These are phyloP conservation scores for Fusarium domesticum DNA, from an alignment of 2,329 filamentous ascomycete genomes.

Conservation along the genomic window DNA sequence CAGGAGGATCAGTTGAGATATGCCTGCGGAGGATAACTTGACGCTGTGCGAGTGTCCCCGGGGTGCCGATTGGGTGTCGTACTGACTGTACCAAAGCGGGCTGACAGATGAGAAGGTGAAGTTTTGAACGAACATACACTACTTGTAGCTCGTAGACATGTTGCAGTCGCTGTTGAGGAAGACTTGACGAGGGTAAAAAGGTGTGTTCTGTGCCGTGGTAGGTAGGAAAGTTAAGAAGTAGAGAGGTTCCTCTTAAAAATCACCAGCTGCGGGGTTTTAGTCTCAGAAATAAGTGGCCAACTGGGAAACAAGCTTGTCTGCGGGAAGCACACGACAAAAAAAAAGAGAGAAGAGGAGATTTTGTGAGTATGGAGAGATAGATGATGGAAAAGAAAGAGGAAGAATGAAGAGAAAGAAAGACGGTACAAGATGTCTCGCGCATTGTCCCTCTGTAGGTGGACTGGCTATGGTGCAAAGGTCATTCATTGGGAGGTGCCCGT, in stretches of 20 bases:
- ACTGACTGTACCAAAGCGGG: background rate
- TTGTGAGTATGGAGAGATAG: background rate
- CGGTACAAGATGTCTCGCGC: background rate
- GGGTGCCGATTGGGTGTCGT: background rate
- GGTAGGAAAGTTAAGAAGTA: background rate
- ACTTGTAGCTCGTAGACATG: background rate
- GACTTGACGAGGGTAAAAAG: background rate
- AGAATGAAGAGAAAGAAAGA: background rate
- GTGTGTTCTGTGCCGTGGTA: background rate
- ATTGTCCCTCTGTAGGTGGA: background rate
- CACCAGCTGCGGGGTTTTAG: background rate
- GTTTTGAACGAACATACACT: background rate
- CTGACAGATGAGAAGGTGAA: background rate
- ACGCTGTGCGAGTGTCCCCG: background rate
- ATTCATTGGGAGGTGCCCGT: no score
- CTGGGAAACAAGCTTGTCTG: background rate
- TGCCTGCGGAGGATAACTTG: constrained; percentile 1
- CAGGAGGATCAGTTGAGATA: constrained; percentile 4
- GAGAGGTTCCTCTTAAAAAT: background rate
- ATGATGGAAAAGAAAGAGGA: background rate
- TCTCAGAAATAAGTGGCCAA: background rate
- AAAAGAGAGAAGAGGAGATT: constrained; percentile 3
- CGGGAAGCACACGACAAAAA: constrained; percentile 1
- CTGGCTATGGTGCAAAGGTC: no score
- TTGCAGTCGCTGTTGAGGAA: background rate